Conservation (phyloP, 306 rosid species). For the Rosa multiflora region DNA sequence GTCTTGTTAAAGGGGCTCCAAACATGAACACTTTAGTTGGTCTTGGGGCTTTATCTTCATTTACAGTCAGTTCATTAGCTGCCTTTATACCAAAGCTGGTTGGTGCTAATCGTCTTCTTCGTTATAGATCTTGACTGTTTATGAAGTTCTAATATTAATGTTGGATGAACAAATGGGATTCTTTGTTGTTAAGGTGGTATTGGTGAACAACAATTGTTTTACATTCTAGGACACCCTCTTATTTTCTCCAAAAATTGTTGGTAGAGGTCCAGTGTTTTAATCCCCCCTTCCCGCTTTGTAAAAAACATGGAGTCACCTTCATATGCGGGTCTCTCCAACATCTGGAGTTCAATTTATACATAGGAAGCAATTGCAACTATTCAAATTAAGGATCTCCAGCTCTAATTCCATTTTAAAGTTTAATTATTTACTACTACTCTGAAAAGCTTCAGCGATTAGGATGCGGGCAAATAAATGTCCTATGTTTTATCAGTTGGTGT, state of each 20-base stretch:
- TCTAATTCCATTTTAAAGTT: neutral
- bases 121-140: neutral
- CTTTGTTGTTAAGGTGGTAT: neutral
- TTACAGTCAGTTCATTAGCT: constrained; percentile 89
- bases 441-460: neutral
- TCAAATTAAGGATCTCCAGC: neutral
- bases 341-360: neutral
- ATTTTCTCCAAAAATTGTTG: neutral
- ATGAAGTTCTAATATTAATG: neutral
- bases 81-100: constrained; percentile 81
- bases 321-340: neutral
- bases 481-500: neutral
- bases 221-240: neutral
- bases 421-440: neutral
- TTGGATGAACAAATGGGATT: neutral
- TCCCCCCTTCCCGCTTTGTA: neutral
- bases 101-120: constrained; percentile 33
- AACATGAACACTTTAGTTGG: constrained; percentile 98
- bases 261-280: neutral
- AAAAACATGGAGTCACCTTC: neutral
- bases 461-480: neutral
- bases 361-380: neutral
- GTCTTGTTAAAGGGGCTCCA: constrained; percentile 78
- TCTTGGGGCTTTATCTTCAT: constrained; percentile 97
- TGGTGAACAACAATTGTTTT: neutral